Conservation (phyloP, 1,284 basidiomycete species). For the Cystobasidium sp. region DNA sequence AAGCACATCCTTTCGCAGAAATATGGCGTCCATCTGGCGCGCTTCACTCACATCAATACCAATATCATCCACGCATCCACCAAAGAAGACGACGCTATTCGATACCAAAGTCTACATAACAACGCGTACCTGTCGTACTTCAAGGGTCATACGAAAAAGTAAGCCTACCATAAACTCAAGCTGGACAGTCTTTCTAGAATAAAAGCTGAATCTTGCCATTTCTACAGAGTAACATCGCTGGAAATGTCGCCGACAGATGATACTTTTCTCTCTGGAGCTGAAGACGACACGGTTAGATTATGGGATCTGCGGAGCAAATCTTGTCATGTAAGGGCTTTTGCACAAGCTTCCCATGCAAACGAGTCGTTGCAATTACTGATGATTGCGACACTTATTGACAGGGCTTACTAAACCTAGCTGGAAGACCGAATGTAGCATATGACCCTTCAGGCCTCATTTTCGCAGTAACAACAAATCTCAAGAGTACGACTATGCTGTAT, state of each 20-base stretch:
- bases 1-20: slow-evolving; percentile 90
- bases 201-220: background rate
- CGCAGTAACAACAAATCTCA: slow-evolving; percentile 86
- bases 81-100: slow-evolving; percentile 86
- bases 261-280: slow-evolving; percentile 90
- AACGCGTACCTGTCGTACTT: slow-evolving; percentile 96
- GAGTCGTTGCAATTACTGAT: background rate
- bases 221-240: slow-evolving; percentile 74
- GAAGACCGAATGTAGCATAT: slow-evolving; percentile 82
- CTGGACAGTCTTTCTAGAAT: background rate
- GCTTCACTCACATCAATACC: slow-evolving; percentile 88
- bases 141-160: slow-evolving; percentile 82
- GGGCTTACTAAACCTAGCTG: slow-evolving; percentile 62
- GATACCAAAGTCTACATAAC: slow-evolving; percentile 93
- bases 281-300: slow-evolving; percentile 91
- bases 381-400: slow-evolving; percentile 58
- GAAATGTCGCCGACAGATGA: slow-evolving; percentile 93
- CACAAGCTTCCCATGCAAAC: background rate
- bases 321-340: slow-evolving; percentile 63
- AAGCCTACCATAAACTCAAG: slow-evolving; percentile 45
- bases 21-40: slow-evolving; percentile 90
- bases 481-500: slow-evolving; percentile 83
- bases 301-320: slow-evolving; percentile 87
- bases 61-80: slow-evolving; percentile 90
- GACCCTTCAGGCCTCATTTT: slow-evolving; percentile 89